phyloP scores from a whole-genome alignment of 2,329 filamentous ascomycete genomes.

The Fusarium udum region DNA sequence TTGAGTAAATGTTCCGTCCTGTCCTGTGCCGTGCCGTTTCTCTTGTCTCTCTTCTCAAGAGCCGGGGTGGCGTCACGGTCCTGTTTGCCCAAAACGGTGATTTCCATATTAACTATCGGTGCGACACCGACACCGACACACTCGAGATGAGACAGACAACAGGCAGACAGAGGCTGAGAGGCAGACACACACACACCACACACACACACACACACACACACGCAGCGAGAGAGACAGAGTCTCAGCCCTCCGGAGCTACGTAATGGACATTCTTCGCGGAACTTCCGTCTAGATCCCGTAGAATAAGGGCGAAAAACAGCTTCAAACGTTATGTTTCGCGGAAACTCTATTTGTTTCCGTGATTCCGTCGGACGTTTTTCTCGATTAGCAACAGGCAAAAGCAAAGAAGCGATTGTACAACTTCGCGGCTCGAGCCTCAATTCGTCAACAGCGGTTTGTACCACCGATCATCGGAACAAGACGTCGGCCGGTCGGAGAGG shows the following conservation, averaged over 20 bases:
- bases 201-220: neutral
- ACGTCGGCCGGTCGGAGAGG: neutral
- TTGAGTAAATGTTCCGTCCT: neutral
- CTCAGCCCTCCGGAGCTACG: neutral
- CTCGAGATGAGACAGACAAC: neutral
- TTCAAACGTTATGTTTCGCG: neutral
- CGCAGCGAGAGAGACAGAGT: neutral
- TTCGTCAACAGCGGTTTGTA: neutral
- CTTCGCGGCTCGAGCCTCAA: conserved; percentile 4
- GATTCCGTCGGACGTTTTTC: neutral
- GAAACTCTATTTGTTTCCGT: neutral
- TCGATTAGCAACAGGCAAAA: neutral
- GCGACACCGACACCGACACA: neutral
- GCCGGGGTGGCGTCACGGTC: conserved; percentile 15
- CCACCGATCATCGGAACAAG: neutral
- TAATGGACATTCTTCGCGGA: neutral
- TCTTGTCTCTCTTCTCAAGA: neutral
- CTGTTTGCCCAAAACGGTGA: conserved; percentile 4
- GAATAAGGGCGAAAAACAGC: neutral
- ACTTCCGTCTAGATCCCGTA: neutral
- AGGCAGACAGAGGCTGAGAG: neutral
- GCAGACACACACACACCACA: no score
- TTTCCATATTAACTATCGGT: neutral
- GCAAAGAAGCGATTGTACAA: neutral
- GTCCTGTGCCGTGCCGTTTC: neutral